Evolutionary conservation across 345 rosid genomes (phyloP).

Genomic region (Moricandia moricandioides): DNA sequence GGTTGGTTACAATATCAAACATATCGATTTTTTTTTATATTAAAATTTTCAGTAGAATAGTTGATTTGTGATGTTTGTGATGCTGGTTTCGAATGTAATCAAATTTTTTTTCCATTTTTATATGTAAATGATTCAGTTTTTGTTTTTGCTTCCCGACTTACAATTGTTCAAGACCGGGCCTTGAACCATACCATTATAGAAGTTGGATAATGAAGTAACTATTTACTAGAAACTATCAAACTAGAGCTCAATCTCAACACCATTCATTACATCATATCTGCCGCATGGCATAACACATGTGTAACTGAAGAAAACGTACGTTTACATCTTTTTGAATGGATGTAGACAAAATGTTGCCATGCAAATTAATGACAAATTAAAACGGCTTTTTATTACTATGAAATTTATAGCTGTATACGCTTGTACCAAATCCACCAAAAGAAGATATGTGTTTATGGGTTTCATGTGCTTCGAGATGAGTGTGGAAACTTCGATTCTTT

Average conservation of each 20-base stretch:
- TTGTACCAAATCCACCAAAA: background rate
- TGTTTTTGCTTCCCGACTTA: too few relatives aligned
- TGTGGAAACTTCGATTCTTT: background rate
- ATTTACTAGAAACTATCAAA: too few relatives aligned
- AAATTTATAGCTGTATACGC: background rate
- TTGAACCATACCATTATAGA: too few relatives aligned
- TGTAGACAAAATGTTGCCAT: constrained; percentile 25
- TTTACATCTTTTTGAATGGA: constrained; percentile 19
- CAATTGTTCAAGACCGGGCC: too few relatives aligned
- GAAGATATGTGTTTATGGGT: background rate
- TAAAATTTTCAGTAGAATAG: too few relatives aligned
- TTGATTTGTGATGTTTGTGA: too few relatives aligned
- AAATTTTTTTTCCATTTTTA: too few relatives aligned
- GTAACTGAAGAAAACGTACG: constrained; percentile 30
- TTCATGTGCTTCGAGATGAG: background rate
- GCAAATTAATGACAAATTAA: constrained; percentile 10
- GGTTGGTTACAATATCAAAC: too few relatives aligned
- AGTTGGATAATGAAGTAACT: too few relatives aligned
- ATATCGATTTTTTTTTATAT: too few relatives aligned
- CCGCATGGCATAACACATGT: constrained; percentile 44
- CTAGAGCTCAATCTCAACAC: background rate
- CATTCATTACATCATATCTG: constrained; percentile 26
- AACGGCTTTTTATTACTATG: background rate
- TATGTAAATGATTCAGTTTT: too few relatives aligned
- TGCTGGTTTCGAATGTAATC: too few relatives aligned